These are phyloP conservation scores for Penicillium waksmanii DNA, from an alignment of 495 filamentous ascomycete genomes.

Conservation along the genomic window DNA sequence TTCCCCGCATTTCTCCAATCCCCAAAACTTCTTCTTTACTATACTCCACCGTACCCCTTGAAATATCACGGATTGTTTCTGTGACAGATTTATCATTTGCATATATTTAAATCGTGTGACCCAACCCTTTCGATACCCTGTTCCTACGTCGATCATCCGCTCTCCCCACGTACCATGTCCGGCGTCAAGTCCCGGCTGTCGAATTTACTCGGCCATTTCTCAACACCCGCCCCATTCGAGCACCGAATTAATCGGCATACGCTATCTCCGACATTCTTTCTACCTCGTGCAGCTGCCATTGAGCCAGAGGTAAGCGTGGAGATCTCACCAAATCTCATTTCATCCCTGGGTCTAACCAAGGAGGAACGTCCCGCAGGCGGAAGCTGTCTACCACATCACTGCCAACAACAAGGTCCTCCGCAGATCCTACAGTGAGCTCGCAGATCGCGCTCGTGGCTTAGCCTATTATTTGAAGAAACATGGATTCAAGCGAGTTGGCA, in stretches of 20 bases:
- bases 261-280: conserved; percentile 86
- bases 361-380: conserved; percentile 51
- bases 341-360: neutral
- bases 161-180: conserved; percentile 50
- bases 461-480: conserved; percentile 83
- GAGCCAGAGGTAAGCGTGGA: conserved; percentile 68
- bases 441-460: conserved; percentile 82
- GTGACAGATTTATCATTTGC: too few species aligned
- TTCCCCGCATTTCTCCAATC: conserved; percentile 34
- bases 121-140: neutral
- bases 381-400: conserved; percentile 87
- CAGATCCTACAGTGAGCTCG: conserved; percentile 76
- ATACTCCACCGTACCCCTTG: neutral
- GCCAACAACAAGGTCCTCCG: conserved; percentile 74
- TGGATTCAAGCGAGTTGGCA: conserved; percentile 70
- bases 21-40: neutral
- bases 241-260: conserved; percentile 72
- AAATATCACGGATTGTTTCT: too few species aligned
- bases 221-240: conserved; percentile 37
- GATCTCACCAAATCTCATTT: conserved; percentile 5
- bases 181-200: conserved; percentile 59
- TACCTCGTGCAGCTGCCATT: conserved; percentile 73
- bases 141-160: neutral
- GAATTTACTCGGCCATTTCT: conserved; percentile 65
- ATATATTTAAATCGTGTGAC: neutral